phyloP scores from a whole-genome alignment of 2,329 filamentous ascomycete species.

The Pleomassaria siparia region DNA sequence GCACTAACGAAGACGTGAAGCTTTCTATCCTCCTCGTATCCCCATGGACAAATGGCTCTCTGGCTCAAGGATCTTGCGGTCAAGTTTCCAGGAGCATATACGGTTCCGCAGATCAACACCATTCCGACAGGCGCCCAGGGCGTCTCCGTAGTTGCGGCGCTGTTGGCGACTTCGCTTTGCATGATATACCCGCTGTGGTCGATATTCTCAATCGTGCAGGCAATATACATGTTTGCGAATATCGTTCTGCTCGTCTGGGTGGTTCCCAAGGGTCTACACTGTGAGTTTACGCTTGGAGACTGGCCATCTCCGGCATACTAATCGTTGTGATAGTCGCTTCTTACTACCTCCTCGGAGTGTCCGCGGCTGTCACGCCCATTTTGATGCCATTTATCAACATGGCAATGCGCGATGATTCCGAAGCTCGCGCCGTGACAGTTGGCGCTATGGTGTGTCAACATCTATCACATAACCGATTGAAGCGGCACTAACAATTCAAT shows the following conservation, averaged over 20 bases:
- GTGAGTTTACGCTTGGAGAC: conserved; percentile 14
- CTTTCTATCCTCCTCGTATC: conserved; percentile 45
- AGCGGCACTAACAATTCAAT: background rate
- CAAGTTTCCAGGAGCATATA: conserved; percentile 39
- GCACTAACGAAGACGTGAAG: conserved; percentile 14
- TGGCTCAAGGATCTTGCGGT: conserved; percentile 53
- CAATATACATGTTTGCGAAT: conserved; percentile 47
- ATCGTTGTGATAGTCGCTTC: conserved; percentile 26
- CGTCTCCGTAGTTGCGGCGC: conserved; percentile 52
- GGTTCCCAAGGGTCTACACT: conserved; percentile 50
- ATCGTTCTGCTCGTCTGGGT: conserved; percentile 53
- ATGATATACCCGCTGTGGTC: conserved; percentile 55
- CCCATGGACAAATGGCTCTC: conserved; percentile 53
- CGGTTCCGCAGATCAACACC: conserved; percentile 52
- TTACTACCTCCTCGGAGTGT: conserved; percentile 40
- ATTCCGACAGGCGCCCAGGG: conserved; percentile 53
- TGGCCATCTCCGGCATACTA: conserved; percentile 4
- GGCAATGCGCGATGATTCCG: conserved; percentile 46
- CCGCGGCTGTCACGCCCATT: conserved; percentile 38
- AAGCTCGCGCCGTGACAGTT: conserved; percentile 53
- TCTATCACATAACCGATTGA: background rate
- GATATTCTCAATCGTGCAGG: conserved; percentile 48
- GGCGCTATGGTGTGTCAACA: conserved; percentile 44
- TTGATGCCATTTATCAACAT: conserved; percentile 43
- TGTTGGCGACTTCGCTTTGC: conserved; percentile 54